Evolutionary conservation across 2,329 filamentous ascomycete genomes (phyloP), one percentile per base, ranked within the genome.

Genomic region (Apiospora rasikravindrae): DNA sequence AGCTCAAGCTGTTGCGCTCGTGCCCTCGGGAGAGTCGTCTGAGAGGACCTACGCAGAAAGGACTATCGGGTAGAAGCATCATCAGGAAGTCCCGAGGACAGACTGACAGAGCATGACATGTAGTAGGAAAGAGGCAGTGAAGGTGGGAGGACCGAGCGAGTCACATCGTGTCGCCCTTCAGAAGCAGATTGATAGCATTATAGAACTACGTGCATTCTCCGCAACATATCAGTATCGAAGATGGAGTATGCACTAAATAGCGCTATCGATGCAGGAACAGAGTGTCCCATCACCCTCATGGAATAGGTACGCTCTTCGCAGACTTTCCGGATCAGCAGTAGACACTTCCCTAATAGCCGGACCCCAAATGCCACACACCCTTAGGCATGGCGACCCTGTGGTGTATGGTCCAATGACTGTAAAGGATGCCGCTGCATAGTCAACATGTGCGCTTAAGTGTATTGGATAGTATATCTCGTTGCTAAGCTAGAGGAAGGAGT

Each of bases 271-370:
- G 53, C 53, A 61, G 53, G 53, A 61, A 61, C 53, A 37, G 7
- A 37, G 53, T 6, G 2, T 33, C 19, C 29, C 53, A 61, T 37
- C 29, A 1, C 29, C 29, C 11, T 37, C 16, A 37, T 37, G 16
- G 19, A 61, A 37, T 61, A 61, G 53, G 53, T 3, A n/a, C 22
- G 16, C 53, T 37, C 53, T 61, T 61, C 29, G 29, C 10, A 22
- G 6, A n/a, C 4, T 37, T n/a, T 61, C 33, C 53, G 53, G 53
- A 37, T 37, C 53, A 61, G 29, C 53, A 61, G 29, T 19, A 37
- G 29, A 61, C 33, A 11, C 10, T 37, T 61, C 53, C 53, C 53
- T 61, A 61, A 61, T 61, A 61, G 53, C 53, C 53, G 53, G 29
- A 5, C 7, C 16, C 33, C 26, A 37, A 37, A 16, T 33, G 53